Evolutionary conservation across 2,329 filamentous ascomycete genomes (phyloP), one percentile per base, ranked within the genome.

Genomic region (Cryphonectria nitschkei): DNA sequence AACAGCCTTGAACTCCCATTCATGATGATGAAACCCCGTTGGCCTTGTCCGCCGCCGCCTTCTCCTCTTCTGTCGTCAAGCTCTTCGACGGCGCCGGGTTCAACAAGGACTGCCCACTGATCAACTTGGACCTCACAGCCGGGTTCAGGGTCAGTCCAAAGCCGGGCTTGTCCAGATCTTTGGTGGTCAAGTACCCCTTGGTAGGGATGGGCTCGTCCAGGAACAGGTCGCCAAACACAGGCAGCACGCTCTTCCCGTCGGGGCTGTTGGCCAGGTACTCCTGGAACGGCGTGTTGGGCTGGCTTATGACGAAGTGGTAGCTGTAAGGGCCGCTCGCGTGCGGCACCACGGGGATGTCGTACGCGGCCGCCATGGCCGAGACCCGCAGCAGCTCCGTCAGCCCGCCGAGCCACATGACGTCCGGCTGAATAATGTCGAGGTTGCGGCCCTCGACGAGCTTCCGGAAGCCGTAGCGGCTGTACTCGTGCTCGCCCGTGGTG

Each of bases 381-480:
- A 98, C 92, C 82, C 94, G 96, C 75, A 98, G 89, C 70, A 98
- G 87, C 82, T 98, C 95, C 0, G 95, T 98, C 86, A 98, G 81
- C 73, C 95, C 95, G 73, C 95, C 95, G 19, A 97, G 90, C 95
- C 95, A 98, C 95, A 98, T 98, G 74, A 98, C 94, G 78, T 98
- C 95, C 19, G 95, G 95, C 83, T 97, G 95, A 77, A 98, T 90
- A 76, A 98, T 97, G 80, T 98, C 95, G 72, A 98, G 85, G 81
- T 97, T 97, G 75, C 94, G 93, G 69, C 92, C 92, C 82, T 97
- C 94, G 74, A 98, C 91, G 60, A 98, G 88, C 84, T 97, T 97
- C 75, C 95, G 92, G 89, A 98, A 98, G 41, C 95, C 95, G 79
- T 95, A 98, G 76, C 94, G 88, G 8, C 94, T 97, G 84, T 95